Conservation (phyloP, 2,329 filamentous ascomycete genomes). For the Pseudovirgaria hyperparasitica region DNA sequence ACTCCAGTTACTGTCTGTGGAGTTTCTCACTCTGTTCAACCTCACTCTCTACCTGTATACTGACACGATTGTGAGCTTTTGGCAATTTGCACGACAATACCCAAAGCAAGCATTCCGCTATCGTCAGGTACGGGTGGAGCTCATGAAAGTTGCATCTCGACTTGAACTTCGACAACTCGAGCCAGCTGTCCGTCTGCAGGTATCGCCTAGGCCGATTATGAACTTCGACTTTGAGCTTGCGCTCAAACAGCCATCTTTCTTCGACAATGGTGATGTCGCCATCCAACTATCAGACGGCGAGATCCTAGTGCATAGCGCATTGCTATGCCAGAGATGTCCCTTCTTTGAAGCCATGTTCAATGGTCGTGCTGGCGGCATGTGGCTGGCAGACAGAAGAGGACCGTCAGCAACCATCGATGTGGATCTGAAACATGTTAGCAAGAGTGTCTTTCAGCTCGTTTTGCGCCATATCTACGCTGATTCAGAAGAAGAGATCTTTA, state of each 20-base stretch:
- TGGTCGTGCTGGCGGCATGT: conserved; percentile 73
- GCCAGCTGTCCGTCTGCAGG: conserved; percentile 63
- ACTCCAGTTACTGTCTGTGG: conserved; percentile 56
- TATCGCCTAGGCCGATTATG: conserved; percentile 49
- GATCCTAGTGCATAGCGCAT: conserved; percentile 59
- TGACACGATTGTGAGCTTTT: conserved; percentile 69
- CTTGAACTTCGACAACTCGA: conserved; percentile 63
- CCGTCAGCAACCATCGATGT: conserved; percentile 47
- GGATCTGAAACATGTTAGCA: conserved; percentile 70
- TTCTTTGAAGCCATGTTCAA: conserved; percentile 88
- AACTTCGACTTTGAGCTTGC: conserved; percentile 59
- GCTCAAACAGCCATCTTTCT: conserved; percentile 55
- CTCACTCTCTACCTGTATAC: conserved; percentile 69
- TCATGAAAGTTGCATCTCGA: conserved; percentile 72
- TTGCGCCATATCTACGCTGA: conserved; percentile 76
- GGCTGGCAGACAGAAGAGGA: conserved; percentile 60
- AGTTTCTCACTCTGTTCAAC: conserved; percentile 69
- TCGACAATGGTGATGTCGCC: conserved; percentile 66
- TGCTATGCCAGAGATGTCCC: conserved; percentile 73
- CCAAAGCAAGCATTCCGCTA: conserved; percentile 57
- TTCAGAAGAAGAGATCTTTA: conserved; percentile 66
- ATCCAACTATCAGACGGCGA: conserved; percentile 65
- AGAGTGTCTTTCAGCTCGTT: conserved; percentile 63
- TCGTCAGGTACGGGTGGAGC: conserved; percentile 65
- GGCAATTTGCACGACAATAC: conserved; percentile 62